phyloP scores from a whole-genome alignment of 345 rosid species.

The Citrus mangshanensis region DNA sequence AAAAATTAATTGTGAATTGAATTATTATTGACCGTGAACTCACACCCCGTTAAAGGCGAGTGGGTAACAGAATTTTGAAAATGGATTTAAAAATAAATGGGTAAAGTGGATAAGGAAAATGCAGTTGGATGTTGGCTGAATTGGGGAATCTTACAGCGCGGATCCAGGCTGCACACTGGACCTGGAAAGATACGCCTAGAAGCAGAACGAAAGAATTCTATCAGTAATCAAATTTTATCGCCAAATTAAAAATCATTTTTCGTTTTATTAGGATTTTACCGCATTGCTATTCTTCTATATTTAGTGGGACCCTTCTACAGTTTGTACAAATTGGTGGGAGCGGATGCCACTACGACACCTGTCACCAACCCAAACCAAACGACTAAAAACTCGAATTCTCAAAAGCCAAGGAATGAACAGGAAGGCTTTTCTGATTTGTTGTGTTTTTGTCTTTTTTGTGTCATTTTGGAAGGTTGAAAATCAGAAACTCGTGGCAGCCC shows the following conservation, averaged over 20 bases:
- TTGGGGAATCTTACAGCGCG: conserved; percentile 30
- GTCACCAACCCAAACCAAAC: conserved; percentile 15
- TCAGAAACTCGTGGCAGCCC: conserved; percentile 40
- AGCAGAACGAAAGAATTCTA: not conserved
- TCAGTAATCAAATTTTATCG: not conserved
- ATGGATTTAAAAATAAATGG: not conserved
- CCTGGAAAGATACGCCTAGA: not conserved
- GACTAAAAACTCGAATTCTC: not conserved
- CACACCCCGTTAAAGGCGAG: not conserved
- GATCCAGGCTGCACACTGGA: conserved; percentile 21
- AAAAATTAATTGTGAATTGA: too few species aligned
- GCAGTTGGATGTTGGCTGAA: conserved; percentile 5
- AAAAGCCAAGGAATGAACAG: conserved; percentile 7
- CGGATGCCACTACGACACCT: conserved; percentile 13
- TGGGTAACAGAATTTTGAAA: not conserved
- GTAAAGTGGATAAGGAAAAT: not conserved
- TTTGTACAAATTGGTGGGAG: not conserved
- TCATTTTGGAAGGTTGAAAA: conserved; percentile 19
- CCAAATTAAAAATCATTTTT: not conserved
- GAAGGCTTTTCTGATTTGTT: conserved; percentile 14
- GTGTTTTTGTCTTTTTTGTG: not conserved
- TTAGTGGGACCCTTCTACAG: conserved; percentile 10
- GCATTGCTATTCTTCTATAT: not conserved
- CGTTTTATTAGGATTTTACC: too few species aligned
- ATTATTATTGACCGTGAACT: not conserved